Base-by-base conservation (phyloP, 768 basidiomycete species). In the Trametes punicea region DNA sequence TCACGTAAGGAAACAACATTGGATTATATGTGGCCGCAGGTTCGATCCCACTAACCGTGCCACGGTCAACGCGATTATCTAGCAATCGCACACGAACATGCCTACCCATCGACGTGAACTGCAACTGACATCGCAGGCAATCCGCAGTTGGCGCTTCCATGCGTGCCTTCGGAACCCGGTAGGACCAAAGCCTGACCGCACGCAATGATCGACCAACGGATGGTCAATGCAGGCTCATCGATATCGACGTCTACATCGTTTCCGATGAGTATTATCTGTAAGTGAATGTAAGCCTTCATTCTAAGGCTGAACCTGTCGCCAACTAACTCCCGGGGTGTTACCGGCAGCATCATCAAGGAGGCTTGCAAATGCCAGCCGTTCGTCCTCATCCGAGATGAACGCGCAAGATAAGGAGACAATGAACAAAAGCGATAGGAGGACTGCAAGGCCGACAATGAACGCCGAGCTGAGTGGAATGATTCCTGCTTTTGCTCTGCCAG, bases 171-270 rank as follows among this genome's bases (percentile, higher is more conserved):
- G 13, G 81, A 80, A 4, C 74, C 76, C 18, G 73, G 67, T 15
- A 82, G 75, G 25, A 80, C 68, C 53, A 70, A 74, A 1, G 59
- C 73, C 13, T 68, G 59, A 16, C 82, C 82, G 63, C 82, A 84
- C 2, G 75, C 80, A 18, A 79, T 59, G 30, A 84, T 74, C 29
- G 79, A 77, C 81, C 81, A 84, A 6, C 80, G 77, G 38, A 84
- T 73, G 8, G 77, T 77, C 26, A 84, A 62, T 0, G 81, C 74
- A 1, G 81, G 81, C 60, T 84, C 81, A 55, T 82, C 81, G 9
- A 83, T 68, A 60, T 84, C 82, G 10, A 83, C 74, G 58, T 83
- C 81, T 5, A 83, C 78, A 49, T 75, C 77, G 59, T 83, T 81
- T 6, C 81, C 82, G 2, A 82, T 62, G 34, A 84, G 70, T 2